A percentile compares a stretch with the other conserved stretches of the same genome.
Conservation (phyloP, 192 early-diverging fungal genomes). For the Coemansia sp. region DNA sequence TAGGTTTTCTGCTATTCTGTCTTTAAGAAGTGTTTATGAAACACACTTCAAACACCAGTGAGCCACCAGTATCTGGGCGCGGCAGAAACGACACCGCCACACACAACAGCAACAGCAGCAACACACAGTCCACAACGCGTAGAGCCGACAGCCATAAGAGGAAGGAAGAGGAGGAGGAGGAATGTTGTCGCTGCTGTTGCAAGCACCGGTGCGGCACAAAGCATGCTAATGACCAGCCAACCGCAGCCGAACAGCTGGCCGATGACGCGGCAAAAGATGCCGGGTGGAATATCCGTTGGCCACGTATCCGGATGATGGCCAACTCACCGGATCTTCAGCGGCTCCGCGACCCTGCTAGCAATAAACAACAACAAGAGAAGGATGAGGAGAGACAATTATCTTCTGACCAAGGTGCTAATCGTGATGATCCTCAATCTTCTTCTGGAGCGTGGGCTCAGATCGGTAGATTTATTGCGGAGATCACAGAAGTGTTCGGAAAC, state of each 20-base stretch:
- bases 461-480: constrained; percentile 27
- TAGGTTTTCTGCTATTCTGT: too few relatives aligned
- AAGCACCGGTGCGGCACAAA: constrained; percentile 3
- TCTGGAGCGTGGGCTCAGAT: constrained; percentile 37
- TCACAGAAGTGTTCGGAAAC: constrained; percentile 44
- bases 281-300: constrained; percentile 49
- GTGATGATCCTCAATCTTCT: background rate
- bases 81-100: background rate
- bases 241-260: constrained; percentile 35
- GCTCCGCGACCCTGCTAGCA: background rate
- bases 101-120: background rate
- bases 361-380: constrained; percentile 1
- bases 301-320: constrained; percentile 51
- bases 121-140: background rate
- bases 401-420: background rate
- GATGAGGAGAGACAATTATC: background rate
- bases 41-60: background rate
- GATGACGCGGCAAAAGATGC: constrained; percentile 38
- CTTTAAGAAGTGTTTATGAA: background rate
- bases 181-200: constrained; percentile 9
- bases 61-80: background rate
- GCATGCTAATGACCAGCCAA: background rate
- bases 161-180: constrained; percentile 10
- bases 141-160: background rate
- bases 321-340: constrained; percentile 40